phyloP scores from a whole-genome alignment of 1,139 yeast species.

The Kodamaea ohmeri region DNA sequence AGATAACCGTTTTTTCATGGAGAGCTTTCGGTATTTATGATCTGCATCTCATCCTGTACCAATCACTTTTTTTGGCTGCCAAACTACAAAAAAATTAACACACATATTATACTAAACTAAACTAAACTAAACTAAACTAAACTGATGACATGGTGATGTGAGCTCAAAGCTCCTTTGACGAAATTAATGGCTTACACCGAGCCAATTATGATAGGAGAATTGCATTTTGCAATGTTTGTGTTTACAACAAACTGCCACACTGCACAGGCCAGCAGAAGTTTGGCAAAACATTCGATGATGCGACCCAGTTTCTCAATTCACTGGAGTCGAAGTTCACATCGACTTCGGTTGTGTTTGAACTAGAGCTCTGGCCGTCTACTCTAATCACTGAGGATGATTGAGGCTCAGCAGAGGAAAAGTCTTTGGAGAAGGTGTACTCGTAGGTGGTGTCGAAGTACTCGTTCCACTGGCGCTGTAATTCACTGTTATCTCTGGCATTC shows the following conservation, averaged over 20 bases:
- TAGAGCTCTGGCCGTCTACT: constrained; percentile 8
- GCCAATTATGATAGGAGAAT: constrained; percentile 1
- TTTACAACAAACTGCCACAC: constrained; percentile 1
- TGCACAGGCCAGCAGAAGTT: constrained; percentile 28
- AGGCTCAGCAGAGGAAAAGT: constrained; percentile 11
- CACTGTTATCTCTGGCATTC: constrained; percentile 15
- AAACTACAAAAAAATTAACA: background rate
- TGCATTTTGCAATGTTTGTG: background rate
- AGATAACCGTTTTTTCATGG: too few species aligned
- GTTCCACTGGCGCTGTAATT: constrained; percentile 18
- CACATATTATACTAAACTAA: background rate
- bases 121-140: background rate
- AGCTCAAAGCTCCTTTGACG: background rate
- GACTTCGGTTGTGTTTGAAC: constrained; percentile 12
- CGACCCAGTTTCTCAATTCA: constrained; percentile 18
- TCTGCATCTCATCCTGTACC: too few species aligned
- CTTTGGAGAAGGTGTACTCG: constrained; percentile 16
- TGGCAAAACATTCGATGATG: constrained; percentile 23
- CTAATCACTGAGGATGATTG: constrained; percentile 5
- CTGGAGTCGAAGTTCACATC: constrained; percentile 18
- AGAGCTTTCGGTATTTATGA: too few species aligned
- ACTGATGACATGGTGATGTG: background rate
- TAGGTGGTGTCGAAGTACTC: constrained; percentile 20
- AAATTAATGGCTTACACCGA: background rate
- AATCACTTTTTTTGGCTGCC: background rate